These are phyloP conservation scores for Plantago elongata DNA, from an alignment of 257 asterid genomes.

Conservation along the genomic window DNA sequence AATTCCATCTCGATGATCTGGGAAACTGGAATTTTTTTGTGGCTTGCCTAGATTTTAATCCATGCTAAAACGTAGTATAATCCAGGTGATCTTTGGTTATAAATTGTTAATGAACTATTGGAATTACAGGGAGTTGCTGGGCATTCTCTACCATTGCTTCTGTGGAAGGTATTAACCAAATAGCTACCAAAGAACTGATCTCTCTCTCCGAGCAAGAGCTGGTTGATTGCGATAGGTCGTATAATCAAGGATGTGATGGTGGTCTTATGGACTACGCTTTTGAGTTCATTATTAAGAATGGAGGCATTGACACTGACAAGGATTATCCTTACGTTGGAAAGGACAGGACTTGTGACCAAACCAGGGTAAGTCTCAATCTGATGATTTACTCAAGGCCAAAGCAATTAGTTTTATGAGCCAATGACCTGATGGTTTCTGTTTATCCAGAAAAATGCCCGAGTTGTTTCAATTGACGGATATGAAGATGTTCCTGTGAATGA, in stretches of 20 bases:
- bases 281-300: slow-evolving; percentile 49
- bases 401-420: neutral
- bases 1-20: too few species aligned
- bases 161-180: slow-evolving; percentile 50
- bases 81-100: neutral
- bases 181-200: slow-evolving; percentile 39
- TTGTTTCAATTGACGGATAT: slow-evolving; percentile 52
- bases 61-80: neutral
- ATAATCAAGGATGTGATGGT: slow-evolving; percentile 53
- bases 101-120: slow-evolving; percentile 11
- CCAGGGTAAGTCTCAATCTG: slow-evolving; percentile 33
- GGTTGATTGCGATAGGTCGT: slow-evolving; percentile 46
- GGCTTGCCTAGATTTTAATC: neutral
- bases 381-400: too few species aligned
- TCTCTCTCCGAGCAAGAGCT: slow-evolving; percentile 64
- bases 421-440: neutral
- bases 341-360: slow-evolving; percentile 42
- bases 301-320: slow-evolving; percentile 50
- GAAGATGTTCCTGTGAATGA: slow-evolving; percentile 44
- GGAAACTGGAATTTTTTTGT: too few species aligned
- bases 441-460: slow-evolving; percentile 59
- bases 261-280: slow-evolving; percentile 69
- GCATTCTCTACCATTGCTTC: slow-evolving; percentile 57
- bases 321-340: slow-evolving; percentile 53
- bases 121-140: slow-evolving; percentile 59